These are phyloP conservation scores for Phytophthora ramorum DNA, from an alignment of 352 stramenopile genomes.

Conservation along the genomic window DNA sequence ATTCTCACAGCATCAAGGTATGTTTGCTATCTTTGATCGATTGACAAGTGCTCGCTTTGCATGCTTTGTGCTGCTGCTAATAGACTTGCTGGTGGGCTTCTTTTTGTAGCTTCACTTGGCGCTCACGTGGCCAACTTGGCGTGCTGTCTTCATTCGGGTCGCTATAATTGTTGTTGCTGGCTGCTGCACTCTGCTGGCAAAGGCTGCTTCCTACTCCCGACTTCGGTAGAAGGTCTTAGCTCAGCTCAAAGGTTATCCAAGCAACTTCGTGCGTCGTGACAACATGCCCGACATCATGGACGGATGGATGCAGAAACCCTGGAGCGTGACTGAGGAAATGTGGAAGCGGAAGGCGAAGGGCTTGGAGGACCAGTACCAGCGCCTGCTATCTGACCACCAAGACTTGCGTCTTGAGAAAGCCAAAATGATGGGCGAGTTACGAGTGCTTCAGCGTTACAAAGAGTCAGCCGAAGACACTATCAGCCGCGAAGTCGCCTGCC, in stretches of 20 bases:
- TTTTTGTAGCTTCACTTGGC: conserved; percentile 32
- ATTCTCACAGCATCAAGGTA: conserved; percentile 2
- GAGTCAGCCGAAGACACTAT: conserved; percentile 76
- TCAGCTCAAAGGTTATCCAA: conserved; percentile 1
- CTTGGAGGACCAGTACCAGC: conserved; percentile 76
- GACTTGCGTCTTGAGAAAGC: conserved; percentile 73
- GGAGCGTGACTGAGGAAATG: conserved; percentile 80
- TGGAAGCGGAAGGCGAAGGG: conserved; percentile 79
- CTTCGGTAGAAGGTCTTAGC: conserved; percentile 7
- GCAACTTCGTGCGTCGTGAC: not conserved
- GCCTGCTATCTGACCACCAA: conserved; percentile 68
- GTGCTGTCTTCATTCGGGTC: conserved; percentile 5
- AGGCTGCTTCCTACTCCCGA: conserved; percentile 8
- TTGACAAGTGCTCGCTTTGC: not conserved
- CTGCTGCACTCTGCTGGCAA: conserved; percentile 21
- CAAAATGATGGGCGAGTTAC: conserved; percentile 70
- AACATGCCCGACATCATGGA: conserved; percentile 59
- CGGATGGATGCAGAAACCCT: conserved; percentile 64
- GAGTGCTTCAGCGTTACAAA: conserved; percentile 78
- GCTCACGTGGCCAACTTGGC: conserved; percentile 1
- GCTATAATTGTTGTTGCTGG: conserved; percentile 43
- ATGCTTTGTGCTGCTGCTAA: conserved; percentile 26
- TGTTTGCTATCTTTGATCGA: conserved; percentile 36
- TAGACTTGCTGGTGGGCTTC: conserved; percentile 17
- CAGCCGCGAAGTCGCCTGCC: conserved; percentile 52